phyloP scores from a whole-genome alignment of 2,329 filamentous ascomycete genomes.

The Daldinia sp. region DNA sequence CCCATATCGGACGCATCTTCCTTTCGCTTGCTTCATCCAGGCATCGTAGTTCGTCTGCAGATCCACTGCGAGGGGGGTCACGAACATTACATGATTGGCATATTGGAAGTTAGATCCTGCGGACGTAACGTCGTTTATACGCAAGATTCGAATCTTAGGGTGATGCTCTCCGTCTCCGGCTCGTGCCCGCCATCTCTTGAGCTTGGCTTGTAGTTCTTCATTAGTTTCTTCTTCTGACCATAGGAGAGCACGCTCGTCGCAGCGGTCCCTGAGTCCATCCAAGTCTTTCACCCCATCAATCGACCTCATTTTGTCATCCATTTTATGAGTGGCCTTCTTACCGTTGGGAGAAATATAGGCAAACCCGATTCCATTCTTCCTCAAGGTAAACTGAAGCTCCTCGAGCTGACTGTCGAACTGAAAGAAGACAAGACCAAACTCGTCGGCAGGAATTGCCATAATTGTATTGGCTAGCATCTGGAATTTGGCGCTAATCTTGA shows the following conservation, averaged over 20 bases:
- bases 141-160: conserved; percentile 49
- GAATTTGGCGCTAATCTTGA: conserved; percentile 39
- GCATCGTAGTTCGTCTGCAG: conserved; percentile 47
- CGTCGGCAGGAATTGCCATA: conserved; percentile 17
- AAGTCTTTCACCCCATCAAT: no score
- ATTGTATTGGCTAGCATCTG: conserved; percentile 35
- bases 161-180: not conserved
- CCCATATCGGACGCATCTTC: conserved; percentile 51
- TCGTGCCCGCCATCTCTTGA: not conserved
- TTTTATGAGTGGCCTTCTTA: not conserved
- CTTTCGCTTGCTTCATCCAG: conserved; percentile 52
- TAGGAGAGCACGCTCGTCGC: not conserved
- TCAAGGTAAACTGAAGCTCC: conserved; percentile 39
- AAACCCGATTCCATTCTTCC: conserved; percentile 23
- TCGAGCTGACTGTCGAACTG: conserved; percentile 46
- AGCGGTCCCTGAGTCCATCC: not conserved
- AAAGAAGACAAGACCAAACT: conserved; percentile 50
- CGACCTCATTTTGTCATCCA: not conserved
- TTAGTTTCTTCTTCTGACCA: not conserved
- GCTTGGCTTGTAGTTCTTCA: not conserved
- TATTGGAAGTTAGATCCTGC: conserved; percentile 53
- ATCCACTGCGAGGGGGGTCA: conserved; percentile 46
- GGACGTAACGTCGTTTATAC: conserved; percentile 50
- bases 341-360: not conserved
- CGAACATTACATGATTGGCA: conserved; percentile 55